phyloP scores from a whole-genome alignment of 139 green algal species.

The Coccomyxa sp. region DNA sequence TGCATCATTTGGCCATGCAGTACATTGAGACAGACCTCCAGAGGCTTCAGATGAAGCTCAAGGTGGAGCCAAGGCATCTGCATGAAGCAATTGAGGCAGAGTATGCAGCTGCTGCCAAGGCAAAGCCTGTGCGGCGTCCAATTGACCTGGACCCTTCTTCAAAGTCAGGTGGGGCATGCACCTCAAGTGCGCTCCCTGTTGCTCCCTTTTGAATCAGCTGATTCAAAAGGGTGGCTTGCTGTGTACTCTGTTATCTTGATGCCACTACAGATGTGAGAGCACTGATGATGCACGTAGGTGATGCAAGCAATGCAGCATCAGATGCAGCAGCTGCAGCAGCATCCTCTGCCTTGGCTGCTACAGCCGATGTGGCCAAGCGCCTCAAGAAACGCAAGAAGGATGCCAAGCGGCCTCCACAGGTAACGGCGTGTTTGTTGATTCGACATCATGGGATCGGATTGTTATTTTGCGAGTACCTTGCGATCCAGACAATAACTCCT shows the following conservation, averaged over 20 bases:
- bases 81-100: slow-evolving; percentile 38
- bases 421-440: not conserved
- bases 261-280: not conserved
- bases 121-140: slow-evolving; percentile 27
- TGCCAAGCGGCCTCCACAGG: not conserved
- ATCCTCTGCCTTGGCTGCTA: not conserved
- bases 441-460: not conserved
- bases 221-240: not conserved
- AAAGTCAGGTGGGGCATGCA: slow-evolving; percentile 11
- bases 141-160: slow-evolving; percentile 8
- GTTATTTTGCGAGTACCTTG: not conserved
- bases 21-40: slow-evolving; percentile 55
- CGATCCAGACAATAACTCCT: not conserved
- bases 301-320: not conserved
- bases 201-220: not conserved
- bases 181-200: not conserved
- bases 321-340: not conserved
- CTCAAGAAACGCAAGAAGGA: not conserved
- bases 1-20: slow-evolving; percentile 21
- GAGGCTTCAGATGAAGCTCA: slow-evolving; percentile 53
- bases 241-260: too few relatives aligned
- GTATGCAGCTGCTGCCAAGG: slow-evolving; percentile 27
- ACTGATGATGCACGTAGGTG: not conserved
- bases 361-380: not conserved
- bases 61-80: slow-evolving; percentile 34